These are phyloP conservation scores for Tolypocladium inflatum DNA, from an alignment of 2,329 filamentous ascomycete species.

Conservation along the genomic window DNA sequence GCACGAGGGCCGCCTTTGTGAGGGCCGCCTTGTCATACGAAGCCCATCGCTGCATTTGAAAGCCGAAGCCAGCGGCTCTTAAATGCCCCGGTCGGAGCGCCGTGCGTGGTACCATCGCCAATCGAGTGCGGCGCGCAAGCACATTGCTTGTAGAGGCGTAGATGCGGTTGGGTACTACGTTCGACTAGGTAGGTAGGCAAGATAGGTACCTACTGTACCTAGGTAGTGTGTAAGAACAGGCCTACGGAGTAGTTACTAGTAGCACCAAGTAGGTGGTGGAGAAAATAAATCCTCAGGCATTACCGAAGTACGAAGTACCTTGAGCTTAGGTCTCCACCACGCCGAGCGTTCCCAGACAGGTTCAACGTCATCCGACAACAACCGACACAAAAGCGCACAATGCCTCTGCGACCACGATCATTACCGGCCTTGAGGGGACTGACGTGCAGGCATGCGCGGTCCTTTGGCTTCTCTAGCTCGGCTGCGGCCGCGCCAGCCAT, in stretches of 20 bases:
- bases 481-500: conserved; percentile 17
- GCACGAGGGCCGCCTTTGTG: conserved; percentile 17
- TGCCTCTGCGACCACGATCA: conserved; percentile 20
- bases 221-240: too few species aligned
- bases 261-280: too few species aligned
- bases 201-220: too few species aligned
- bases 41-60: conserved; percentile 17
- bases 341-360: not conserved
- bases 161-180: not conserved
- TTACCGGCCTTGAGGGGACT: conserved; percentile 23
- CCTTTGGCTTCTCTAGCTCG: conserved; percentile 32
- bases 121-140: conserved; percentile 2
- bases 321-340: not conserved
- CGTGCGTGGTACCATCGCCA: conserved; percentile 18
- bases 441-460: conserved; percentile 24
- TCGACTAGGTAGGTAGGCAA: too few species aligned
- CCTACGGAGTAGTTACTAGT: too few species aligned
- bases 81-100: conserved; percentile 8
- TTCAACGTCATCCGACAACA: not conserved
- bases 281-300: too few species aligned
- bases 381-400: conserved; percentile 4
- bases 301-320: too few species aligned
- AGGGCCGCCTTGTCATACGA: conserved; percentile 20
- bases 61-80: not conserved
- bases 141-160: conserved; percentile 6